phyloP scores from a whole-genome alignment of 768 basidiomycete genomes.

The Pulveroboletus ravenelii region DNA sequence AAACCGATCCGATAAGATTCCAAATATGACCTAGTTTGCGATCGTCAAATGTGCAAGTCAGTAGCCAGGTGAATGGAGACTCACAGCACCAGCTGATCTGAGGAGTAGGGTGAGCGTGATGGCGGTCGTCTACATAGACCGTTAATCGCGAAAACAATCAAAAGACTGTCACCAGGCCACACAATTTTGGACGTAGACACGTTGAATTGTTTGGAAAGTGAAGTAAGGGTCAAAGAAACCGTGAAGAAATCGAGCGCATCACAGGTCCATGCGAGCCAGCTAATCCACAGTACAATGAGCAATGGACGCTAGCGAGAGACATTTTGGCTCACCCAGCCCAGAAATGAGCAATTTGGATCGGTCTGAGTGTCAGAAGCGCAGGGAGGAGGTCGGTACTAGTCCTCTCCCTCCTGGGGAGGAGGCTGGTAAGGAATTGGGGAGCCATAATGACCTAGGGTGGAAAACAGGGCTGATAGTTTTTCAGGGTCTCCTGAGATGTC shows the following conservation, averaged over 20 bases:
- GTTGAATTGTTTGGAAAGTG: constrained; percentile 46
- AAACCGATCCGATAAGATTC: constrained; percentile 80
- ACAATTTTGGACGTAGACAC: constrained; percentile 42
- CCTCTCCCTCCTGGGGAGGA: constrained; percentile 47
- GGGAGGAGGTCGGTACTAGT: constrained; percentile 35
- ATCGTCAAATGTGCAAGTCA: neutral
- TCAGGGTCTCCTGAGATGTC: neutral
- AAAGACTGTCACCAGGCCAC: constrained; percentile 6
- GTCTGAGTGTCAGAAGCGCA: constrained; percentile 42
- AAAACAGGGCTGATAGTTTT: neutral
- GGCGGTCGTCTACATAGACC: constrained; percentile 52
- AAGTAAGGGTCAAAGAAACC: constrained; percentile 55
- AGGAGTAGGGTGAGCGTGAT: constrained; percentile 94
- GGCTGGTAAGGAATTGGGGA: constrained; percentile 39
- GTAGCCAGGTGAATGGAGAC: constrained; percentile 5
- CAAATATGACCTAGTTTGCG: constrained; percentile 57
- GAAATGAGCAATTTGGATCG: constrained; percentile 55
- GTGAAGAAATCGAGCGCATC: constrained; percentile 87
- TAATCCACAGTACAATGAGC: constrained; percentile 19
- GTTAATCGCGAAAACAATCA: neutral
- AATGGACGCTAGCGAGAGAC: neutral
- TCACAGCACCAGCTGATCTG: constrained; percentile 69
- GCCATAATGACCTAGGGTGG: constrained; percentile 7
- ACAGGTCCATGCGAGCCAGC: constrained; percentile 83
- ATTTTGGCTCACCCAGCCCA: constrained; percentile 44